Base-by-base conservation (phyloP, 106 monocot genomes). In the Dactylorhiza incarnata region DNA sequence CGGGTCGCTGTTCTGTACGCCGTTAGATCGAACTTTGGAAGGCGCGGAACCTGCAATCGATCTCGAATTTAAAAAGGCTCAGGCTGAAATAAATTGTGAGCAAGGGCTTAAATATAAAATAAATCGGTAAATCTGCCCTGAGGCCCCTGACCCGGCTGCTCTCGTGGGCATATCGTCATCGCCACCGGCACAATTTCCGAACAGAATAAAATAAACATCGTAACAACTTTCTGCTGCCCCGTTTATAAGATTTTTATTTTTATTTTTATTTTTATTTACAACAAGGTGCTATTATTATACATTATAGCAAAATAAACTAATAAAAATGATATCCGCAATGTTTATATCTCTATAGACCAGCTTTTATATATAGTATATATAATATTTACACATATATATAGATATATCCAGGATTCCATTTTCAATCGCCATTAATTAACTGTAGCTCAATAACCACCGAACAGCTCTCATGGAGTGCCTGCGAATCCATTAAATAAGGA, bases 81-180 rank as follows among this genome's bases (percentile, higher is more conserved):
- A 58, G 58, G 19, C 19, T 20, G 22, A 7, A 58, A 58, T n/a
- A 7, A 58, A 58, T 53, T 7, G n/a, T 5, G 2, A 5, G 2
- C 14, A 14, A 17, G 54, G 5, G 54, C 16, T 17, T 14, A 58
- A 6, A 7, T 5, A 17, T 58, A 58, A 58, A 58, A 58, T 7
- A 19, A 9, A n/a, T n/a, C n/a, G n/a, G n/a, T n/a, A n/a, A n/a
- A n/a, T n/a, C n/a, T n/a, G n/a, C n/a, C n/a, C n/a, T n/a, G n/a
- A n/a, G n/a, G n/a, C n/a, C 5, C 5, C 7, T n/a, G 58, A 22
- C 20, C 58, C 7, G 58, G 22, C 8, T 58, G 58, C 58, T 58
- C 58, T 58, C 58, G 58, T 58, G 58, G 56, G n/a, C 58, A 58
- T 58, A 58, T 58, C 58, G 58, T 58, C 58, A 58, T 29, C 58